phyloP scores from a whole-genome alignment of 805 yeast species.

The Ogataea methylovora region DNA sequence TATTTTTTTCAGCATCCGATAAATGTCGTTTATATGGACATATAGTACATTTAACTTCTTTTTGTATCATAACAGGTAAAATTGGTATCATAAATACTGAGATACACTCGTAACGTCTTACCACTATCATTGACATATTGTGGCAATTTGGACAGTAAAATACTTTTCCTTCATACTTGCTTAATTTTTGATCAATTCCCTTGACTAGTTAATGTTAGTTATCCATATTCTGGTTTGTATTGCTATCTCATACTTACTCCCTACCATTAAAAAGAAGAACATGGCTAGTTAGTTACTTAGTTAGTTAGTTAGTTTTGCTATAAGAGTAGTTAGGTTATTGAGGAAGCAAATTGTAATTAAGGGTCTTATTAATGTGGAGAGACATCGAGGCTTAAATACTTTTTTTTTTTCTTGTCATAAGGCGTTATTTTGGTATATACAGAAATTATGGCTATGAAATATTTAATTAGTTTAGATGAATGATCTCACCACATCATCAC shows the following conservation, averaged over 20 bases:
- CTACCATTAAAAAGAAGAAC: constrained; percentile 14
- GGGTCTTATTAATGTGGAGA: too few species aligned
- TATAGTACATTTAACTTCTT: constrained; percentile 17
- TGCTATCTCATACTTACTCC: constrained; percentile 9
- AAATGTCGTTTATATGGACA: constrained; percentile 11
- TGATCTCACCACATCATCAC: constrained; percentile 24
- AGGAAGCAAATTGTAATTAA: too few species aligned
- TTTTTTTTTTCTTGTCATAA: too few species aligned
- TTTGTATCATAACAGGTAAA: constrained; percentile 16
- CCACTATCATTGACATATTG: constrained; percentile 16
- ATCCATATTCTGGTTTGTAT: constrained; percentile 1
- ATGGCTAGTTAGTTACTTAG: constrained; percentile 2
- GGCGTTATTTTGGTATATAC: too few species aligned
- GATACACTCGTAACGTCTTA: constrained; percentile 15
- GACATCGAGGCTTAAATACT: too few species aligned
- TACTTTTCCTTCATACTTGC: constrained; percentile 3
- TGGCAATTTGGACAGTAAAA: constrained; percentile 21
- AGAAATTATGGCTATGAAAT: too few species aligned
- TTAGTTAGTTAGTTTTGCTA: too few species aligned
- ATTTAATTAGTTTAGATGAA: too few species aligned
- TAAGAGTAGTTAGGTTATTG: too few species aligned
- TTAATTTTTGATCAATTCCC: constrained; percentile 4
- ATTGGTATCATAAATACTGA: constrained; percentile 19
- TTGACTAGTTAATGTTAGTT: constrained; percentile 5
- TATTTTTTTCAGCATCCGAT: constrained; percentile 5